These are phyloP conservation scores for Rutstroemia sydowiana DNA, from an alignment of 2,329 filamentous ascomycete genomes.

Conservation along the genomic window DNA sequence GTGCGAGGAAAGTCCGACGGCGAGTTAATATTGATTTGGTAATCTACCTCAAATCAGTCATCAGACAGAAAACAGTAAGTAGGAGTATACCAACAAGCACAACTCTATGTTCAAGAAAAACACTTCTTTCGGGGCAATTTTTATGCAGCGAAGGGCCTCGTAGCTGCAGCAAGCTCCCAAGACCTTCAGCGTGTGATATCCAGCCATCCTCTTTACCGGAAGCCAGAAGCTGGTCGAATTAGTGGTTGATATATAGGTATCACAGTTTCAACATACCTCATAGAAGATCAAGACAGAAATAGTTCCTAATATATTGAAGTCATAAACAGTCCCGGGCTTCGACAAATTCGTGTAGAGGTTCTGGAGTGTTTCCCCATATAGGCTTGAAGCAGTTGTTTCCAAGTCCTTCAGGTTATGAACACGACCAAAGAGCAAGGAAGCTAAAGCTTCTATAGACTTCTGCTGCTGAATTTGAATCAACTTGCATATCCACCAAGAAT, in stretches of 20 bases:
- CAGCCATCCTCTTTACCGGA: constrained; percentile 6
- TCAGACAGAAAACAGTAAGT: neutral
- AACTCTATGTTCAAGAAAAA: constrained; percentile 5
- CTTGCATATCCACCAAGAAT: constrained; percentile 4
- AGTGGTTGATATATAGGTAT: neutral
- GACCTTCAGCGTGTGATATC: constrained; percentile 11
- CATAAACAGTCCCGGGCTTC: neutral
- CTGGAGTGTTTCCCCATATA: constrained; percentile 6
- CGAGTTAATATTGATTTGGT: constrained; percentile 10
- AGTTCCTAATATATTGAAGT: constrained; percentile 7
- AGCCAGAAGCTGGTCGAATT: constrained; percentile 2
- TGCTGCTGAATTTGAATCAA: neutral
- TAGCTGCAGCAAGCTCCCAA: constrained; percentile 10
- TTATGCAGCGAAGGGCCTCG: constrained; percentile 12
- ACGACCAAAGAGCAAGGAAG: constrained; percentile 9
- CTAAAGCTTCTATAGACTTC: constrained; percentile 12
- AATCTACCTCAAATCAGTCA: constrained; percentile 5
- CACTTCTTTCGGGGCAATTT: constrained; percentile 2
- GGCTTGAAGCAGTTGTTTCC: neutral
- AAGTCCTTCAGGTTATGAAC: neutral
- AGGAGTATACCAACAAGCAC: neutral
- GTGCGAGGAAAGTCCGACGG: constrained; percentile 11
- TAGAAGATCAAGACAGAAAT: constrained; percentile 12
- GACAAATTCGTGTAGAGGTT: constrained; percentile 3
- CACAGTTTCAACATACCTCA: constrained; percentile 4